phyloP scores from a whole-genome alignment of 2,329 filamentous ascomycete genomes.

The Penicillium sp. region DNA sequence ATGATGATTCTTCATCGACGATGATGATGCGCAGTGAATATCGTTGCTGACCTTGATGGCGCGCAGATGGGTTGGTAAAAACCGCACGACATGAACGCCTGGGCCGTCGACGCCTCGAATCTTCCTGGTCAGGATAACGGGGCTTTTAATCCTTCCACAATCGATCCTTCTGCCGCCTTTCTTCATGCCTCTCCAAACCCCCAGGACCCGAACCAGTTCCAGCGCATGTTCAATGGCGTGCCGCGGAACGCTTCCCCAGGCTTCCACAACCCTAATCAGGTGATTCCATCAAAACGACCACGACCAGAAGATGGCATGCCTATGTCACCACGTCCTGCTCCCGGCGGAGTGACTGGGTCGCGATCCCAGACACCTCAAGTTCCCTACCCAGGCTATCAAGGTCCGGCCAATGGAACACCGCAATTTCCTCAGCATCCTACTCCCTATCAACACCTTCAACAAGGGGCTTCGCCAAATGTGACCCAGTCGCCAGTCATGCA shows the following conservation, averaged over 20 bases:
- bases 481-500: constrained; percentile 94
- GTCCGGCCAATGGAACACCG: constrained; percentile 61
- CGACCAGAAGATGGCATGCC: constrained; percentile 82
- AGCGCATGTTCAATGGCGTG: constrained; percentile 75
- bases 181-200: constrained; percentile 47
- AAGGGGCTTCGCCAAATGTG: constrained; percentile 76
- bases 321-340: constrained; percentile 75
- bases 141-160: constrained; percentile 46
- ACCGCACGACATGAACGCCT: constrained; percentile 53
- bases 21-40: constrained; percentile 17
- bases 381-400: constrained; percentile 69
- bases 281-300: constrained; percentile 87
- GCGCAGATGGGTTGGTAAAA: constrained; percentile 48
- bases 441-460: constrained; percentile 79
- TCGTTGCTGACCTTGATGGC: constrained; percentile 19
- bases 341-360: constrained; percentile 73
- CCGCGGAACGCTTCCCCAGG: constrained; percentile 80
- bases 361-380: constrained; percentile 89
- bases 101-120: constrained; percentile 50
- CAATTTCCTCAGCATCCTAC: constrained; percentile 62
- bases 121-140: constrained; percentile 52
- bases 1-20: constrained; percentile 18
- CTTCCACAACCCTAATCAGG: constrained; percentile 74
- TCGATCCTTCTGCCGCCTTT: constrained; percentile 50
- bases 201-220: constrained; percentile 55